phyloP scores from a whole-genome alignment of 345 rosid genomes.

The Gossypium bickii region DNA sequence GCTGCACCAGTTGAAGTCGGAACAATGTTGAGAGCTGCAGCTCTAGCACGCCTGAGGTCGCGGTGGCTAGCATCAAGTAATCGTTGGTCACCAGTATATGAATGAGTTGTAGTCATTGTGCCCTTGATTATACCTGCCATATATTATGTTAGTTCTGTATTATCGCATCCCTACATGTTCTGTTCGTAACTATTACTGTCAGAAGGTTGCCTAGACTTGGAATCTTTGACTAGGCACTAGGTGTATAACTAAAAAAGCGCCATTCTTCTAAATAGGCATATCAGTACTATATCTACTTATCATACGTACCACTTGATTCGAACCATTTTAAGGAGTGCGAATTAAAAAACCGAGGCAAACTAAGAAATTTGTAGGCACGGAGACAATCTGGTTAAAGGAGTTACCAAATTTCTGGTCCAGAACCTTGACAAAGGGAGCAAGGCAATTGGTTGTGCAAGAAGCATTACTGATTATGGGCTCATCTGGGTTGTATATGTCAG shows the following conservation, averaged over 20 bases:
- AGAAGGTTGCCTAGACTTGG: neutral
- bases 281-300: neutral
- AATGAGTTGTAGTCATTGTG: constrained; percentile 97
- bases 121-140: constrained; percentile 86
- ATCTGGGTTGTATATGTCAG: constrained; percentile 54
- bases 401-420: constrained; percentile 94
- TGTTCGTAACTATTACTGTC: neutral
- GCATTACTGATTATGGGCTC: constrained; percentile 96
- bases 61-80: constrained; percentile 92
- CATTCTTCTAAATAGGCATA: neutral
- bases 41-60: constrained; percentile 89
- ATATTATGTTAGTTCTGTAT: neutral
- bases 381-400: neutral
- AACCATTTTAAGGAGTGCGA: neutral
- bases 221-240: neutral
- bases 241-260: too few species aligned
- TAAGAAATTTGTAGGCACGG: constrained; percentile 5
- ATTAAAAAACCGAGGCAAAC: neutral
- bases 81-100: constrained; percentile 98
- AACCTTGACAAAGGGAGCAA: constrained; percentile 98
- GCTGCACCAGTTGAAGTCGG: constrained; percentile 97
- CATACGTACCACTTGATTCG: neutral
- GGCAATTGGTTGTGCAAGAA: constrained; percentile 97
- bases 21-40: constrained; percentile 95
- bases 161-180: neutral